Evolutionary conservation across 139 green algal genomes (phyloP).

Genomic region (Micromonas commoda): DNA sequence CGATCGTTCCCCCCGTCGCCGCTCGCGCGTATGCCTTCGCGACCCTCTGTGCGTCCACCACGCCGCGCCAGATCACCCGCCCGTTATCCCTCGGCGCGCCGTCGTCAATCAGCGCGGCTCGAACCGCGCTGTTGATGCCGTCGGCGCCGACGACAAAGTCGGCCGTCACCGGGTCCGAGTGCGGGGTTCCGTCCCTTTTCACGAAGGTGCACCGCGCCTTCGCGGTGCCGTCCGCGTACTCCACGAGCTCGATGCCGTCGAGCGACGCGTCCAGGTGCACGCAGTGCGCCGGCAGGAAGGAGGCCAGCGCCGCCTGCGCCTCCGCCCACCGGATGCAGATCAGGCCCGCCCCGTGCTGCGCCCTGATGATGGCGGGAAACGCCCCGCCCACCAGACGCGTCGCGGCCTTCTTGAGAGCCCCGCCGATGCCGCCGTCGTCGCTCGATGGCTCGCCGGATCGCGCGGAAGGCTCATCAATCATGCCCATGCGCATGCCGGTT

Average conservation of each 20-base stretch:
- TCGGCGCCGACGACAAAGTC: constrained; percentile 1
- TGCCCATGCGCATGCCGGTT: neutral
- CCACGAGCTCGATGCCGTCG: neutral
- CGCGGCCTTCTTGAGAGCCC: neutral
- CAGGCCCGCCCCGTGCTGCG: neutral
- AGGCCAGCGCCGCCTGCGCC: neutral
- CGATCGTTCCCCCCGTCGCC: too few species aligned
- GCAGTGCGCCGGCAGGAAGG: neutral
- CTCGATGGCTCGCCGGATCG: too few species aligned
- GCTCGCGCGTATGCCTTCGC: too few species aligned
- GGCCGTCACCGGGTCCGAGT: neutral
- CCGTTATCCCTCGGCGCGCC: neutral
- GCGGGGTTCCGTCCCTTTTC: neutral
- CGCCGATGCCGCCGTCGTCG: too few species aligned
- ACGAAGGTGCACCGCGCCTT: neutral
- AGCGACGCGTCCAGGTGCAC: neutral
- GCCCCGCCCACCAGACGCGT: neutral
- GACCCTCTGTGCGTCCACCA: neutral
- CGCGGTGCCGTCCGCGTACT: neutral
- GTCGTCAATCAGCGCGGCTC: neutral
- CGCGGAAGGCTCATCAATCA: neutral
- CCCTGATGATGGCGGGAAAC: neutral
- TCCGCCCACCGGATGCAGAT: neutral
- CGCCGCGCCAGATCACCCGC: constrained; percentile 5
- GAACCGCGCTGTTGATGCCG: neutral